phyloP scores from a whole-genome alignment of 2,329 filamentous ascomycete genomes.

The Ophiostoma ips region DNA sequence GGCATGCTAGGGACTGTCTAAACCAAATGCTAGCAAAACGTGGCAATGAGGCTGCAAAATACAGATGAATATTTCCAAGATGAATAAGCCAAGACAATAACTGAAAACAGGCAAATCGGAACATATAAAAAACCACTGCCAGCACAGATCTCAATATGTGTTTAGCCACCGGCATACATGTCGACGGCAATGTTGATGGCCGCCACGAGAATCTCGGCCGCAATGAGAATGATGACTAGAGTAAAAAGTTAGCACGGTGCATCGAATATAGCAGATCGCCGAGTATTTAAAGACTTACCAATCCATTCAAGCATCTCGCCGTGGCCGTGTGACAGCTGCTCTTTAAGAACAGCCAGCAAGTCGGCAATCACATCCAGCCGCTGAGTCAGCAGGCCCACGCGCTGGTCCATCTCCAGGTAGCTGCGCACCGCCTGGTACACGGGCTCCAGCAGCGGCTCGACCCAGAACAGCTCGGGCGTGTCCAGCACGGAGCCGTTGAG shows the following conservation, averaged over 20 bases:
- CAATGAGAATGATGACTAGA: constrained; percentile 91
- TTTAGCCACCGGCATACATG: constrained; percentile 47
- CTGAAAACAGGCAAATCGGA: background rate
- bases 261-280: too few relatives aligned
- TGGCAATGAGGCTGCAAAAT: background rate
- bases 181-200: constrained; percentile 93
- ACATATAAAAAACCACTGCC: background rate
- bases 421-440: constrained; percentile 90
- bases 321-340: constrained; percentile 86
- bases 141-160: too few relatives aligned
- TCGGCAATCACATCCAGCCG: constrained; percentile 87
- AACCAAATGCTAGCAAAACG: background rate
- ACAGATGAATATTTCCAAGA: too few relatives aligned
- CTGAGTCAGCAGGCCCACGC: constrained; percentile 79
- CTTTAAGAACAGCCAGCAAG: constrained; percentile 81
- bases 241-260: constrained; percentile 1
- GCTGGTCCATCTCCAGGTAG: constrained; percentile 96
- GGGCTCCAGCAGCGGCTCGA: constrained; percentile 89
- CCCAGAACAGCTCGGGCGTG: constrained; percentile 96
- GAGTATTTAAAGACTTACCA: constrained; percentile 40
- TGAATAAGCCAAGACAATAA: too few relatives aligned
- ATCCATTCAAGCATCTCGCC: constrained; percentile 85
- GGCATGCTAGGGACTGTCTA: background rate
- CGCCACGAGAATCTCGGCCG: constrained; percentile 85
- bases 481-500: constrained; percentile 93